Conservation (phyloP, 2,329 filamentous ascomycete species). For the Cladosporium sp. region DNA sequence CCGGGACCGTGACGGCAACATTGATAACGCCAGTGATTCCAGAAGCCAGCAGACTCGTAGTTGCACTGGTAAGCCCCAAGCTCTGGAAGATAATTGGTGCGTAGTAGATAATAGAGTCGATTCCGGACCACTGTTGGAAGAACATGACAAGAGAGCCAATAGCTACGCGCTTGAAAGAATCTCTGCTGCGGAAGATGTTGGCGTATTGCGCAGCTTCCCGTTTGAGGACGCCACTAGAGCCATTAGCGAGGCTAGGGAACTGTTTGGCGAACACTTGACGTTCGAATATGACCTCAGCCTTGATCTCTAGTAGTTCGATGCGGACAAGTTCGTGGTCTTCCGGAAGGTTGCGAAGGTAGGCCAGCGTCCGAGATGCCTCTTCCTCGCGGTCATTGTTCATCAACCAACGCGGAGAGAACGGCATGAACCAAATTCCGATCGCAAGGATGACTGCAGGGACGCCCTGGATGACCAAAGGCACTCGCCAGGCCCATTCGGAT, state of each 20-base stretch:
- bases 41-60: constrained; percentile 60
- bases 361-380: constrained; percentile 65
- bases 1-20: constrained; percentile 65
- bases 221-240: neutral
- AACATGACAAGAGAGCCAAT: constrained; percentile 27
- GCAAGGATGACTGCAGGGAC: constrained; percentile 66
- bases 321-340: constrained; percentile 67
- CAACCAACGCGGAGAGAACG: constrained; percentile 75
- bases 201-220: neutral
- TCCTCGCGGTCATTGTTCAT: constrained; percentile 68
- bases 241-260: neutral
- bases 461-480: constrained; percentile 71
- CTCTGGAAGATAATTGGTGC: constrained; percentile 44
- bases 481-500: constrained; percentile 70
- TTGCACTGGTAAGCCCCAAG: neutral
- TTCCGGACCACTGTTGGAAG: constrained; percentile 42
- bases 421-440: constrained; percentile 64
- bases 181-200: constrained; percentile 28
- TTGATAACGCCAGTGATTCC: constrained; percentile 69
- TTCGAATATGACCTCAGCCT: constrained; percentile 75
- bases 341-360: constrained; percentile 62
- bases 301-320: constrained; percentile 78
- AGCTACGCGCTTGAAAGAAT: constrained; percentile 28
- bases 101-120: constrained; percentile 34
- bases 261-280: constrained; percentile 34